Evolutionary conservation across 2,329 filamentous ascomycete species (phyloP).

Genomic region (Hypoxylon sp.): DNA sequence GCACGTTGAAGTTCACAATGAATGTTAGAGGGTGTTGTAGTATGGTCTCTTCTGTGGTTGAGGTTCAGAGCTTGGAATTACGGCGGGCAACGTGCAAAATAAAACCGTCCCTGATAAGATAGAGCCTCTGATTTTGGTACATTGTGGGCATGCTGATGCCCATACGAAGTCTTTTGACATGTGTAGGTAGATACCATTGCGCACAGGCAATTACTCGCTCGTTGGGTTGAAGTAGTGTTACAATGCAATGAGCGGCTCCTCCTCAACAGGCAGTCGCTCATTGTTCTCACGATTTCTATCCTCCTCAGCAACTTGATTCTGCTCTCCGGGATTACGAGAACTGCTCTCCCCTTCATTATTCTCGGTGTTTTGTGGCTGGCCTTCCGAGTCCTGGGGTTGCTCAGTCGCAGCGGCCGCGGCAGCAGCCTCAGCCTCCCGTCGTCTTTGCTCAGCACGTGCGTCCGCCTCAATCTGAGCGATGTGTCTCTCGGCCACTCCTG

Average conservation of each 20-base stretch:
- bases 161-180: neutral
- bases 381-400: conserved; percentile 23
- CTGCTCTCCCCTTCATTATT: neutral
- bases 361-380: conserved; percentile 21
- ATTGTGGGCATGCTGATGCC: neutral
- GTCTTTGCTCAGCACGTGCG: conserved; percentile 60
- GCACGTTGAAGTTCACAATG: neutral
- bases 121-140: neutral
- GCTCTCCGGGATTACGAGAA: conserved; percentile 7
- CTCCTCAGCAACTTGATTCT: conserved; percentile 6
- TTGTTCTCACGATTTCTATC: conserved; percentile 19
- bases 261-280: conserved; percentile 17
- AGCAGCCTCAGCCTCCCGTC: conserved; percentile 59
- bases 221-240: conserved; percentile 2
- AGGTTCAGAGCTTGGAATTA: neutral
- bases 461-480: conserved; percentile 70
- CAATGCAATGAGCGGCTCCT: conserved; percentile 35
- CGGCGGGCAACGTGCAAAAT: neutral
- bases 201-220: neutral
- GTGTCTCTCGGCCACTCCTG: conserved; percentile 74
- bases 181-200: neutral
- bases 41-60: neutral
- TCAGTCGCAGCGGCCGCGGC: conserved; percentile 55
- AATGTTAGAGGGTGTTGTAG: neutral
- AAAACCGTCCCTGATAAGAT: neutral